Base-by-base conservation (phyloP, 2,329 filamentous ascomycete species). In the Hirsutella rhossiliensis region DNA sequence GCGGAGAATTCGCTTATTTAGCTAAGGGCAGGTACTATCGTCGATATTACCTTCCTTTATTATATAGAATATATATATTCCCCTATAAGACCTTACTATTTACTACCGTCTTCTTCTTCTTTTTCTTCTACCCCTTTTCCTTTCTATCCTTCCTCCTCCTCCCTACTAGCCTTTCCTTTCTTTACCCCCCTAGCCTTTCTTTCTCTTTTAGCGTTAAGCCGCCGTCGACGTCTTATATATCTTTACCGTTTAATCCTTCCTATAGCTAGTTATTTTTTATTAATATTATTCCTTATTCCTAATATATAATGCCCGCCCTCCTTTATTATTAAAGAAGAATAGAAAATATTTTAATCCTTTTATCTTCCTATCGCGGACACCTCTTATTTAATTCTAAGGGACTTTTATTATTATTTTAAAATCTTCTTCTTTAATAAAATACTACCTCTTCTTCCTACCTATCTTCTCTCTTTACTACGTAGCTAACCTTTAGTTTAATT, bases 181-280 rank as follows among this genome's bases (percentile, higher is more conserved):
- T 36, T 32, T 30, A 36, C 39, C 30, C 17, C 36, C 20, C 17
- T 32, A 27, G 23, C 23, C 23, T 27, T 27, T 27, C 23, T 20
- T 40, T 39, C 13, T 36, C 31, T 34, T 28, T 39, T 44, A 48
- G 30, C 42, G 30, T 15, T 29, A 29, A 41, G 29, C 40, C 40
- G 18, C 23, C 19, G 7, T 23, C 34, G 34, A 11, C 34, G 4
- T 18, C n/a, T 46, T 29, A 32, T 43, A 31, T 40, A 19, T 41
- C 43, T 41, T 48, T 30, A 53, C 52, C 57, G 52, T 59, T 58
- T 56, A 58, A 56, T 62, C 56, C 50, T 58, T 62, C 45, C 55
- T 56, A 55, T 53, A 54, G 53, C 56, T 60, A 52, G 54, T 48
- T 48, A 43, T 45, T 49, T 46, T 41, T 15, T 45, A 45, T 45